Evolutionary conservation across 805 yeast genomes (phyloP), one percentile per base, ranked within the genome.

Genomic region (Kregervanrija delftensis): DNA sequence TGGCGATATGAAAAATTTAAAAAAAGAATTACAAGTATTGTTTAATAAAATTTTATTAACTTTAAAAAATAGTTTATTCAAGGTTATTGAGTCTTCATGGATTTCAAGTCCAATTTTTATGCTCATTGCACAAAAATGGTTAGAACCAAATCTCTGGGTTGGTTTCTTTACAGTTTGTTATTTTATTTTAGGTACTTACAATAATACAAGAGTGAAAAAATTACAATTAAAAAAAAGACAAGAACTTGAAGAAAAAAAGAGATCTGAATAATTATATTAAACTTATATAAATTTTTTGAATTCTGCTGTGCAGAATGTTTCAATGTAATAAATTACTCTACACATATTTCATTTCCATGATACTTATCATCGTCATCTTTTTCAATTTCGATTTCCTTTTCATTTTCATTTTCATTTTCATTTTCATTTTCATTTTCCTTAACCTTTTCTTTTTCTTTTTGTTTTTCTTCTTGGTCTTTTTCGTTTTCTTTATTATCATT

Each of bases 111-210:
- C 77, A 11, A 53, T 74, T 3, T 72, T 79, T 5, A 61, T 79
- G 55, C 52, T 72, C 1, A 47, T 78, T 30, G 84, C 86, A 5
- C 88, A 81, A 56, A 73, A 66, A 42, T 77, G 69, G 49, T 51
- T 81, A 11, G 66, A 70, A 8, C 81, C 82, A 1, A 77, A 79
- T 53, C 63, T 73, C 30, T 81, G 88, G 88, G 80, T 77, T 10
- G 77, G 77, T 3, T 81, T 79, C 57, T 79, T 79, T 63, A 74
- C 73, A 51, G 49, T 76, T 31, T 74, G 80, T 16, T 79, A 73
- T 54, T 80, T 80, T 50, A 56, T 80, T 5, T 62, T 81, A 45
- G 85, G 85, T 1, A 81, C 86, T 1, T 69, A 71, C 44, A 83
- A 81, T 52, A 81, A 81, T 55, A 72, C 78, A 5, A 65, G 70